A percentile compares a stretch with the other conserved stretches of the same genome.
These are phyloP conservation scores for Helotiales sp. DNA, from an alignment of 2,329 filamentous ascomycete genomes.

Conservation along the genomic window DNA sequence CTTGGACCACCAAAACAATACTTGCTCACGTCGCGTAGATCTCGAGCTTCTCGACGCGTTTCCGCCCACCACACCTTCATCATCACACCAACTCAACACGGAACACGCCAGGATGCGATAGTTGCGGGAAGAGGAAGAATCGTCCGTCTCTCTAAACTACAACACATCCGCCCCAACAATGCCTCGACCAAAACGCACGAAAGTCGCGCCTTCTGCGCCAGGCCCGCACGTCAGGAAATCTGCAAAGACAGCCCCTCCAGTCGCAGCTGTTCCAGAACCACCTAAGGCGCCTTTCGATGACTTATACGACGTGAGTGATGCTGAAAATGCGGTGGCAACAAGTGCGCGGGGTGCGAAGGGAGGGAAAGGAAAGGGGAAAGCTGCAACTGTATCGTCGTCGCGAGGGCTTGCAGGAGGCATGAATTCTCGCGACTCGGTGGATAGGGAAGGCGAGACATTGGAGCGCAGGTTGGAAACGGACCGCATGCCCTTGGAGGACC, in stretches of 20 bases:
- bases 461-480: conserved; percentile 5
- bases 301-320: conserved; percentile 42
- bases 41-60: conserved; percentile 8
- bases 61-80: background rate
- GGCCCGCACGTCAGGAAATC: conserved; percentile 32
- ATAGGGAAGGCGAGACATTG: background rate
- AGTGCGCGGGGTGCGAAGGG: conserved; percentile 30
- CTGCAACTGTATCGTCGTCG: conserved; percentile 2
- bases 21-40: conserved; percentile 14
- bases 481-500: background rate
- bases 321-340: conserved; percentile 28
- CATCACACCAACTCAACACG: conserved; percentile 5
- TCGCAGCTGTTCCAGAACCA: conserved; percentile 13
- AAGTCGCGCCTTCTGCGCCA: conserved; percentile 41
- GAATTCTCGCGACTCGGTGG: conserved; percentile 5
- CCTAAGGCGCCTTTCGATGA: conserved; percentile 35
- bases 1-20: conserved; percentile 13
- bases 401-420: background rate
- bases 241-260: conserved; percentile 19
- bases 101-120: conserved; percentile 21
- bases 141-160: background rate
- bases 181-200: conserved; percentile 45
- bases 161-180: conserved; percentile 27
- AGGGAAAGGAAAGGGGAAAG: conserved; percentile 31
- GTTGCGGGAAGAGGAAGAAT: background rate